phyloP scores from a whole-genome alignment of 1,284 basidiomycete species.

The Mycena sp. region DNA sequence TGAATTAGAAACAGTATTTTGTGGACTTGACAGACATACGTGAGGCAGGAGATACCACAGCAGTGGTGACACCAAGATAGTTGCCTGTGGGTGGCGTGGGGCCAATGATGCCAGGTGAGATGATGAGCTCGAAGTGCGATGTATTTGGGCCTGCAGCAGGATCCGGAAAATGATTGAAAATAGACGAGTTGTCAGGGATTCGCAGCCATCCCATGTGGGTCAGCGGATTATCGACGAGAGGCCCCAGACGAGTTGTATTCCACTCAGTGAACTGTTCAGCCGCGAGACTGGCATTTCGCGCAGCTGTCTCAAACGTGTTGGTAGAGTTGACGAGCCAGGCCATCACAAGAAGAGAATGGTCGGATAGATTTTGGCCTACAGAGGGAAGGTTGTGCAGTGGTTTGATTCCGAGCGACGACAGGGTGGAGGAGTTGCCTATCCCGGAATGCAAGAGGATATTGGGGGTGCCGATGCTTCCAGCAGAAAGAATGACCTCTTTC shows the following conservation, averaged over 20 bases:
- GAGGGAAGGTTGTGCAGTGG: slow-evolving; percentile 43
- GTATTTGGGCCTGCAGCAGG: slow-evolving; percentile 25
- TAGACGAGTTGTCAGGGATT: slow-evolving; percentile 22
- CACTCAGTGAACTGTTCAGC: slow-evolving; percentile 22
- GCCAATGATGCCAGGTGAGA: slow-evolving; percentile 1
- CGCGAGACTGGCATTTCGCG: slow-evolving; percentile 33
- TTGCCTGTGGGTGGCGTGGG: neutral
- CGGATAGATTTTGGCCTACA: slow-evolving; percentile 51
- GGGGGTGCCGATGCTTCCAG: slow-evolving; percentile 43
- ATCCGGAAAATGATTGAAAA: slow-evolving; percentile 18
- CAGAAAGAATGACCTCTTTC: slow-evolving; percentile 45
- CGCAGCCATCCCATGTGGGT: slow-evolving; percentile 30
- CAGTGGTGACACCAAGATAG: neutral
- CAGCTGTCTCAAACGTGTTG: slow-evolving; percentile 34
- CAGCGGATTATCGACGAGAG: slow-evolving; percentile 18
- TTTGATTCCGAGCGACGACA: slow-evolving; percentile 42
- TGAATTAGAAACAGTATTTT: neutral
- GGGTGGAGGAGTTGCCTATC: slow-evolving; percentile 44
- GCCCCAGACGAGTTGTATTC: slow-evolving; percentile 21
- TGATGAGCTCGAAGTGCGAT: slow-evolving; percentile 32
- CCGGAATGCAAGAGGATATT: slow-evolving; percentile 50
- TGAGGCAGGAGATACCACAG: slow-evolving; percentile 15
- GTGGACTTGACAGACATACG: neutral
- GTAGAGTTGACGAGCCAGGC: slow-evolving; percentile 28
- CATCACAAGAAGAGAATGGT: slow-evolving; percentile 40